Conservation (phyloP, 164 flowering plant genomes). For the Vitis riparia region DNA sequence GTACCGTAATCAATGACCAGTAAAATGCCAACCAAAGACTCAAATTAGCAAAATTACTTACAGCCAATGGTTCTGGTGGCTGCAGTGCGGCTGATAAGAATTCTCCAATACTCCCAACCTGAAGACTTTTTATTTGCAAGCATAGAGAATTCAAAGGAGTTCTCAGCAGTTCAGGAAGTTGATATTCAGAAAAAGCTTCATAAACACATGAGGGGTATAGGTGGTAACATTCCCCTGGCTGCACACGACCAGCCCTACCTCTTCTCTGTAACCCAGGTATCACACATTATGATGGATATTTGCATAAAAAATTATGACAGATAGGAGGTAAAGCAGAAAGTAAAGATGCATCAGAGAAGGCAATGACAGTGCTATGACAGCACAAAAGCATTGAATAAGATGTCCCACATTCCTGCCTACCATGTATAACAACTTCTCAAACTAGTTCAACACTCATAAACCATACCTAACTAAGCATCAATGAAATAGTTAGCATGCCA, state of each 20-base stretch:
- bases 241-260: slow-evolving; percentile 99
- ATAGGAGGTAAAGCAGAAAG: background rate
- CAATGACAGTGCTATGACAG: background rate
- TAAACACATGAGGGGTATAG: slow-evolving; percentile 92
- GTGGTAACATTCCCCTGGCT: slow-evolving; percentile 98
- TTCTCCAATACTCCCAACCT: slow-evolving; percentile 83
- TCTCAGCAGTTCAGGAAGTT: slow-evolving; percentile 96
- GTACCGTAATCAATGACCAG: too few species aligned
- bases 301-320: too few species aligned
- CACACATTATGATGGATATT: slow-evolving; percentile 2
- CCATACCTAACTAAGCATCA: background rate
- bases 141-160: slow-evolving; percentile 99
- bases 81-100: slow-evolving; percentile 94
- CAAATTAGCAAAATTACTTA: slow-evolving; percentile 34
- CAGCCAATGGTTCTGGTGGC: slow-evolving; percentile 92
- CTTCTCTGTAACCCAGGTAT: slow-evolving; percentile 64
- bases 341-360: background rate
- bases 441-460: background rate
- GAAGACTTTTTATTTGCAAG: slow-evolving; percentile 96
- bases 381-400: too few species aligned
- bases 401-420: too few species aligned
- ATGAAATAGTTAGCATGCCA: too few species aligned
- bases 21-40: too few species aligned
- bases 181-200: slow-evolving; percentile 97
- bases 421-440: too few species aligned